Conservation (phyloP, 495 filamentous ascomycete species). For the Chaetomium cochliodes region DNA sequence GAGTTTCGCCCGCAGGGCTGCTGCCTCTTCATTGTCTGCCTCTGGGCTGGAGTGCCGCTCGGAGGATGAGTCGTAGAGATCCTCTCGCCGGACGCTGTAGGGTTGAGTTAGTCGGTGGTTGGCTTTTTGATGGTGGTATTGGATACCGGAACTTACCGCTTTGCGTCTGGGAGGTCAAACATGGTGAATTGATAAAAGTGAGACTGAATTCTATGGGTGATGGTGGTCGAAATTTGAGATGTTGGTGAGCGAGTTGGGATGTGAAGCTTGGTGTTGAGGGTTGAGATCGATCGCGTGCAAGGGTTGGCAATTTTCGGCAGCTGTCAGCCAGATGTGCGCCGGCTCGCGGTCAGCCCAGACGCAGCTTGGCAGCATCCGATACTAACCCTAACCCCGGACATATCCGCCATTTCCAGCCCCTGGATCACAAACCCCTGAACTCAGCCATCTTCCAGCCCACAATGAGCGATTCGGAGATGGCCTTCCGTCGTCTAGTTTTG, state of each 20-base stretch:
- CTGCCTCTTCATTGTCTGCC: constrained; percentile 27
- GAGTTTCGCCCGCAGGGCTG: constrained; percentile 39
- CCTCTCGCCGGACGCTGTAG: constrained; percentile 51
- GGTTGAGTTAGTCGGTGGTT: constrained; percentile 22
- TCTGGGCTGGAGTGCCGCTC: constrained; percentile 29
- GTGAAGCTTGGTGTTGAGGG: not conserved
- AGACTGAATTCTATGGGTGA: not conserved
- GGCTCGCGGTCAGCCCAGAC: no score
- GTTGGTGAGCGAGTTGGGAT: not conserved
- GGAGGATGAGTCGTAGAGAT: constrained; percentile 45
- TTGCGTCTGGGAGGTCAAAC: constrained; percentile 55
- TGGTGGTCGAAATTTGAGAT: not conserved
- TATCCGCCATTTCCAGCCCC: not conserved
- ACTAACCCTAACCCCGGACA: constrained; percentile 1
- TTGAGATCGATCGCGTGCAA: not conserved
- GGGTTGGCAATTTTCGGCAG: constrained; percentile 1
- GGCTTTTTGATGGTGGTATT: not conserved
- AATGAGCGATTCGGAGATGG: not conserved
- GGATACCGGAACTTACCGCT: constrained; percentile 43
- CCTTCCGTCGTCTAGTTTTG: not conserved
- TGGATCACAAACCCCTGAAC: not conserved
- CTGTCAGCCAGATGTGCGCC: not conserved
- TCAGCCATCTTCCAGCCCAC: not conserved
- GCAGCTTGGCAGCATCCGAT: no score
- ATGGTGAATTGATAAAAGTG: constrained; percentile 34